Conservation (phyloP, 805 yeast genomes). For the Lipomyces orientalis region DNA sequence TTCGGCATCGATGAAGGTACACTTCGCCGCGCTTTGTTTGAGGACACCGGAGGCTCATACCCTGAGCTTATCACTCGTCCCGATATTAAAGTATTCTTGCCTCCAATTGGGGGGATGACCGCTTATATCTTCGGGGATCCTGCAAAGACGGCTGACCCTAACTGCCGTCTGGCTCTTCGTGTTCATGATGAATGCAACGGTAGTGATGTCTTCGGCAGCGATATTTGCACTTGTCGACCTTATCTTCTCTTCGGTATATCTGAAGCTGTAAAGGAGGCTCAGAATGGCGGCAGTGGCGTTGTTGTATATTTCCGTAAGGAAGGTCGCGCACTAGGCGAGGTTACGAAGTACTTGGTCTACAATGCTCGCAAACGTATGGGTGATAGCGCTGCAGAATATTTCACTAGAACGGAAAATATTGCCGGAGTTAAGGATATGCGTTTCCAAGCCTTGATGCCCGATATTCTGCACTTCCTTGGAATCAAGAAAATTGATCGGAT, state of each 20-base stretch:
- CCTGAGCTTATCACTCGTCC: conserved; percentile 73
- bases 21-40: conserved; percentile 64
- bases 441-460: conserved; percentile 75
- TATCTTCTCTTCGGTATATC: conserved; percentile 68
- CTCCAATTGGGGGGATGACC: conserved; percentile 73
- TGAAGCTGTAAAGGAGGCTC: conserved; percentile 73
- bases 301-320: conserved; percentile 72
- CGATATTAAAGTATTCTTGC: conserved; percentile 67
- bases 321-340: conserved; percentile 74
- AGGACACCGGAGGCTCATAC: conserved; percentile 74
- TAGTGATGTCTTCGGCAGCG: conserved; percentile 71
- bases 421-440: conserved; percentile 78
- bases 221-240: conserved; percentile 73
- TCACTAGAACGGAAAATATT: conserved; percentile 71
- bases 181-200: conserved; percentile 75
- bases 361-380: conserved; percentile 74
- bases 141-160: conserved; percentile 57
- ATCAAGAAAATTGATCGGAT: conserved; percentile 66
- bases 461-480: conserved; percentile 69
- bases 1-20: conserved; percentile 62
- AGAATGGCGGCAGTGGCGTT: conserved; percentile 67
- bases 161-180: conserved; percentile 60
- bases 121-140: conserved; percentile 72
- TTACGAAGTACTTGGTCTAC: conserved; percentile 70
- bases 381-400: conserved; percentile 69